Conservation (phyloP, 208 protist species). For the Tritrichomonas musculus region DNA sequence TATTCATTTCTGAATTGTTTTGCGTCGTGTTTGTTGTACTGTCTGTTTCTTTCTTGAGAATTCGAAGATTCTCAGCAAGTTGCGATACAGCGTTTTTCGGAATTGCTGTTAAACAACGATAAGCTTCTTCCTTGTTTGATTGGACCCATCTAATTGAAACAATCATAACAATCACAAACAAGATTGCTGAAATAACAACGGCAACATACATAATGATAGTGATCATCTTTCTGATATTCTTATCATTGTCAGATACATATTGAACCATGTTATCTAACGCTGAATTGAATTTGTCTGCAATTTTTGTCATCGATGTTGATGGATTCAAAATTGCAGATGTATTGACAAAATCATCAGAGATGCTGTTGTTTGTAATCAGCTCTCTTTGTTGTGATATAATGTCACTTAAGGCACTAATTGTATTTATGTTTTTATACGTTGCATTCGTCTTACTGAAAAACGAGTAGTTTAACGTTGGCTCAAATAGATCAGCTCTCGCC, state of each 20-base stretch:
- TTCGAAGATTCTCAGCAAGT: not conserved
- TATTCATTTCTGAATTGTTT: not conserved
- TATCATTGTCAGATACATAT: not conserved
- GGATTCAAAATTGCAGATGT: no score
- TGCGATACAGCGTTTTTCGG: constrained; percentile 2
- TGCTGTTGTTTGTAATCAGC: no score
- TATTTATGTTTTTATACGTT: not conserved
- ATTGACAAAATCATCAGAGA: no score
- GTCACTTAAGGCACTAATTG: not conserved
- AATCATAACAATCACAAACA: not conserved
- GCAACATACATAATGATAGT: not conserved
- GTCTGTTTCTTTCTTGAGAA: not conserved
- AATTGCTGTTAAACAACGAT: not conserved
- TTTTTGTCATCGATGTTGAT: no score
- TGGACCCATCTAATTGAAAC: not conserved
- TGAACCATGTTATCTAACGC: not conserved
- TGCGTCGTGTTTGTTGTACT: not conserved
- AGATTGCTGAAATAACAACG: not conserved
- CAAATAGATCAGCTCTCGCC: not conserved
- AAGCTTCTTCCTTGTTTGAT: not conserved
- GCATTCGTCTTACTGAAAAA: not conserved
- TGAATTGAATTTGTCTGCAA: not conserved
- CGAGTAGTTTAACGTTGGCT: not conserved
- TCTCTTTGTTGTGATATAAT: no score
- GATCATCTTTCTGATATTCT: not conserved